phyloP scores from a whole-genome alignment of 306 rosid genomes.

The Lupinus albus region DNA sequence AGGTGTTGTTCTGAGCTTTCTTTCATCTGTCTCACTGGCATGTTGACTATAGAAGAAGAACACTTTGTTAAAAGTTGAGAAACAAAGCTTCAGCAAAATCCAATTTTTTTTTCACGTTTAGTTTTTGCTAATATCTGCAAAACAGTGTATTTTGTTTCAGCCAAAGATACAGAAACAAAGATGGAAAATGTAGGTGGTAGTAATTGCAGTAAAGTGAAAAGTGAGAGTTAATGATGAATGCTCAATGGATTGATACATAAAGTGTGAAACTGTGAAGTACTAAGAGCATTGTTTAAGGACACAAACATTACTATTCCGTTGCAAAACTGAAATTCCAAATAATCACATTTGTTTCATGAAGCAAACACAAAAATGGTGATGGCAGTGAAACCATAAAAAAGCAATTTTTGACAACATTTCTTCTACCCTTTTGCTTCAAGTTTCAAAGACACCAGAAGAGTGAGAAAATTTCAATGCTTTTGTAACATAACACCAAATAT shows the following conservation, averaged over 20 bases:
- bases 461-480: constrained; percentile 38
- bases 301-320: constrained; percentile 47
- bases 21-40: constrained; percentile 93
- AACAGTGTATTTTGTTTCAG: constrained; percentile 40
- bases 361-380: constrained; percentile 24
- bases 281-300: constrained; percentile 40
- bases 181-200: constrained; percentile 43
- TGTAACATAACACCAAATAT: constrained; percentile 37
- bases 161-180: constrained; percentile 40
- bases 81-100: constrained; percentile 43
- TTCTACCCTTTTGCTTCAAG: constrained; percentile 23
- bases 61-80: constrained; percentile 36
- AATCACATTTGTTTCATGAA: constrained; percentile 40
- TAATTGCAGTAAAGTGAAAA: constrained; percentile 40
- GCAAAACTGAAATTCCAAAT: constrained; percentile 44
- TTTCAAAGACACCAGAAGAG: background rate
- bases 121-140: constrained; percentile 34
- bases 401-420: constrained; percentile 9
- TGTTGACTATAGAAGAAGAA: constrained; percentile 44
- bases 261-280: constrained; percentile 31
- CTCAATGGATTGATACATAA: constrained; percentile 38
- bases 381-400: constrained; percentile 28
- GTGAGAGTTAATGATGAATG: constrained; percentile 47
- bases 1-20: constrained; percentile 95
- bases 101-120: constrained; percentile 27